phyloP scores from a whole-genome alignment of 495 filamentous ascomycete genomes.

The Penicillium canescens region DNA sequence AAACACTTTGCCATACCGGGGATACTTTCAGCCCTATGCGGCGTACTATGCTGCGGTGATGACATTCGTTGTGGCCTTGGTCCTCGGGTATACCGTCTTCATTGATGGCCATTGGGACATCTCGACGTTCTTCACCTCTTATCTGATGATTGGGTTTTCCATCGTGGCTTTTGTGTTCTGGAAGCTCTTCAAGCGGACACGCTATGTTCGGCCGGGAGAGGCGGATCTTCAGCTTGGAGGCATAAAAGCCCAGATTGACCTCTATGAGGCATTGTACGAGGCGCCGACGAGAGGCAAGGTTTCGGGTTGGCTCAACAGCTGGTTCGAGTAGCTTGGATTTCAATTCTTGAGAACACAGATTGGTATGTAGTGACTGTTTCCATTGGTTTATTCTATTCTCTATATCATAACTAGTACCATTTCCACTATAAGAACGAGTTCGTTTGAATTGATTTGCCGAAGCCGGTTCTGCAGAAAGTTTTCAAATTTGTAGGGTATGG shows the following conservation, averaged over 20 bases:
- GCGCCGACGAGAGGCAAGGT: slow-evolving; percentile 13
- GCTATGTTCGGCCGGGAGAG: slow-evolving; percentile 36
- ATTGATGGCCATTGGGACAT: slow-evolving; percentile 26
- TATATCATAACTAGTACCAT: background rate
- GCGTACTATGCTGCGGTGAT: slow-evolving; percentile 32
- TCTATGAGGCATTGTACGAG: slow-evolving; percentile 48
- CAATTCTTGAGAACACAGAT: background rate
- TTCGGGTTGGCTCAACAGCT: slow-evolving; percentile 12
- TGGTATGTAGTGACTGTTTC: background rate
- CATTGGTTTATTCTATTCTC: slow-evolving; percentile 1
- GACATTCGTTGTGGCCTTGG: slow-evolving; percentile 33
- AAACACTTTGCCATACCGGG: slow-evolving; percentile 27
- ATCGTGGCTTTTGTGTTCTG: slow-evolving; percentile 49
- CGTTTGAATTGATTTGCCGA: background rate
- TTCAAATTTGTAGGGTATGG: no score
- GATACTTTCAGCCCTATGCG: slow-evolving; percentile 34
- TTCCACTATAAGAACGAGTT: background rate
- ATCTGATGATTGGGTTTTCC: slow-evolving; percentile 50
- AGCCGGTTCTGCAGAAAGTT: background rate
- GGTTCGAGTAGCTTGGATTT: slow-evolving; percentile 7
- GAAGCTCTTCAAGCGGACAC: slow-evolving; percentile 55
- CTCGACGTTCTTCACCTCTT: slow-evolving; percentile 26
- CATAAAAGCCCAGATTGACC: slow-evolving; percentile 58
- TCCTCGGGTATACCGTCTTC: slow-evolving; percentile 33
- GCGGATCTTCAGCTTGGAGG: slow-evolving; percentile 36